phyloP scores from a whole-genome alignment of 2,329 filamentous ascomycete species.

The Aspergillus sojae region DNA sequence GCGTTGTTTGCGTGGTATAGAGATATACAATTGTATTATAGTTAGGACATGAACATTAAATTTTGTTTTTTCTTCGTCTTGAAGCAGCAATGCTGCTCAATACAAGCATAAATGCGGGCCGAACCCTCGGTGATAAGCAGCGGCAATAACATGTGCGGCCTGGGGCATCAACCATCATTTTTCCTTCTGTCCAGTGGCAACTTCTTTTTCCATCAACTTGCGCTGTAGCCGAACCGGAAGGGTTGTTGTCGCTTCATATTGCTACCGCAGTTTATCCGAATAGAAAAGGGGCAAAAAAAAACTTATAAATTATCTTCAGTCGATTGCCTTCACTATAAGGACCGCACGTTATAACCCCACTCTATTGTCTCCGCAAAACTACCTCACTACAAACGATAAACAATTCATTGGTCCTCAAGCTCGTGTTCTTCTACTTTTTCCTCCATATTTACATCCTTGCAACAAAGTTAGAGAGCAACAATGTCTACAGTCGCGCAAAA shows the following conservation, averaged over 20 bases:
- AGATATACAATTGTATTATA: not conserved
- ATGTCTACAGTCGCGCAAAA: slow-evolving; percentile 60
- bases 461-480: not conserved
- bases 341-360: slow-evolving; percentile 1
- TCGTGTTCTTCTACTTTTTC: not conserved
- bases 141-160: slow-evolving; percentile 11
- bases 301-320: not conserved
- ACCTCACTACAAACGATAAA: not conserved
- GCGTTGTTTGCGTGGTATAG: not conserved
- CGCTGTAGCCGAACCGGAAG: not conserved
- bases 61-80: not conserved
- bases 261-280: not conserved
- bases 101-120: not conserved
- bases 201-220: not conserved
- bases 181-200: not conserved
- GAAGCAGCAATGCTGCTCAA: not conserved
- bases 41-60: not conserved
- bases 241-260: not conserved
- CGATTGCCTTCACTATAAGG: not conserved
- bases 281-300: not conserved
- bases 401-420: not conserved
- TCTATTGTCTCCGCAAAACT: slow-evolving; percentile 2
- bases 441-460: not conserved
- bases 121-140: not conserved
- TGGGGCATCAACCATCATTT: slow-evolving; percentile 13